phyloP scores from a whole-genome alignment of 2,329 filamentous ascomycete species.

The Coniochaeta hoffmannii region DNA sequence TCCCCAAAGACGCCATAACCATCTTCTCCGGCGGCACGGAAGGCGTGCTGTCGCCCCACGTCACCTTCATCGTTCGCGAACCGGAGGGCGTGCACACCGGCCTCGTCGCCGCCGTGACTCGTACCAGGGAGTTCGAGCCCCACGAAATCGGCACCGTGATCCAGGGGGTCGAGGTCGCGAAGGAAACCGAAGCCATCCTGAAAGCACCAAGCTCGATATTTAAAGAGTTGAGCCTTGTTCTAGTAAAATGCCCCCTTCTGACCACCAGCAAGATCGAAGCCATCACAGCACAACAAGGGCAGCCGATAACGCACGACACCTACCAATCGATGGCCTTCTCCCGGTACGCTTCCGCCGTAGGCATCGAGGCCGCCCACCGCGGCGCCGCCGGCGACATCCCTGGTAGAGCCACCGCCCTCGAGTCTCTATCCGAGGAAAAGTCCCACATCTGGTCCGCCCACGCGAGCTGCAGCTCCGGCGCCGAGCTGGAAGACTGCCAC shows the following conservation, averaged over 20 bases:
- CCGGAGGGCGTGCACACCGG: slow-evolving; percentile 8
- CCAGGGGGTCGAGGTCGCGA: slow-evolving; percentile 16
- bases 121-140: slow-evolving; percentile 17
- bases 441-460: slow-evolving; percentile 17
- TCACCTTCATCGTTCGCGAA: slow-evolving; percentile 19
- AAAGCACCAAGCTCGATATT: slow-evolving; percentile 5
- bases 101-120: slow-evolving; percentile 18
- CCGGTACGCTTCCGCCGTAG: slow-evolving; percentile 21
- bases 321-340: slow-evolving; percentile 26
- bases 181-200: slow-evolving; percentile 14
- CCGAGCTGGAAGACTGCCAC: slow-evolving; percentile 22
- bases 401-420: background rate
- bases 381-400: slow-evolving; percentile 15
- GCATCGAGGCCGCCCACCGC: slow-evolving; percentile 19
- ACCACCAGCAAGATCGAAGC: slow-evolving; percentile 18
- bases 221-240: slow-evolving; percentile 16
- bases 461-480: slow-evolving; percentile 23
- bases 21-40: slow-evolving; percentile 25
- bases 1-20: slow-evolving; percentile 19
- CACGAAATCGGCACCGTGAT: slow-evolving; percentile 21
- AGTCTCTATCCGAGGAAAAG: background rate
- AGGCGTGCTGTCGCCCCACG: slow-evolving; percentile 22
- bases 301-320: slow-evolving; percentile 20
- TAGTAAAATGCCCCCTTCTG: slow-evolving; percentile 17
- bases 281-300: slow-evolving; percentile 13